Base-by-base conservation (phyloP, 495 filamentous ascomycete species). In the Aspergillus heteromorphus region DNA sequence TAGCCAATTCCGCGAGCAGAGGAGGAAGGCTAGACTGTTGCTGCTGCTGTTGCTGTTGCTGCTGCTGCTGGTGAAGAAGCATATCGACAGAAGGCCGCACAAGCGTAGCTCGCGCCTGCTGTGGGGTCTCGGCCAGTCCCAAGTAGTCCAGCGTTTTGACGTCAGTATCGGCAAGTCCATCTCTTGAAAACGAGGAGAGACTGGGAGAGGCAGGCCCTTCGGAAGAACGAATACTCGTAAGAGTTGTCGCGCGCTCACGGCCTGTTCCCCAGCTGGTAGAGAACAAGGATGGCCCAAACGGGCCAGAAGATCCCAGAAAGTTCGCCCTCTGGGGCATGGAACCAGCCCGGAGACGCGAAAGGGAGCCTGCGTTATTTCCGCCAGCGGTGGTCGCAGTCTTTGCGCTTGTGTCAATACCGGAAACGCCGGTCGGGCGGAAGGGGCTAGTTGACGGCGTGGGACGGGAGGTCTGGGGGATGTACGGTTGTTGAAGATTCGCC, bases 101-200 rank as follows among this genome's bases (percentile, higher is more conserved):
- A 57, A 95, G 76, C 49, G 80, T 83, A 49, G 87, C 84, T 48
- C 84, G 83, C 56, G 83, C 71, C 48, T 88, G 88, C 65, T 93
- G 90, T 17, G 93, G 93, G 34, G 92, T 97, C 67, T 97, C 93
- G 4, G 90, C 92, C 53, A 98, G 79, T 40, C 93, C 93, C 62
- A 98, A 80, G 63, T 97, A 98, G 59, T 98, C 93, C 67, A 98
- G 76, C 31, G 95, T 98, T 62, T 88, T 88, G 63, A 96, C 91
- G 69, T 97, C 92, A 36, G 83, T 87, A 64, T 96, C 92, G 18
- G 82, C 82, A 16, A 85, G 77, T n/a, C 90, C 91, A 64, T 96
- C 92, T 54, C 86, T 82, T 5, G 91, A 95, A 64, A 92, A 95
- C 4, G 89, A 87, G 13, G 92, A 96, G 53, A 91, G 88, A 23